A percentile compares a stretch with the other conserved stretches of the same genome.
phyloP scores from a whole-genome alignment of 1,284 basidiomycete genomes.

The Tremellales sp. region DNA sequence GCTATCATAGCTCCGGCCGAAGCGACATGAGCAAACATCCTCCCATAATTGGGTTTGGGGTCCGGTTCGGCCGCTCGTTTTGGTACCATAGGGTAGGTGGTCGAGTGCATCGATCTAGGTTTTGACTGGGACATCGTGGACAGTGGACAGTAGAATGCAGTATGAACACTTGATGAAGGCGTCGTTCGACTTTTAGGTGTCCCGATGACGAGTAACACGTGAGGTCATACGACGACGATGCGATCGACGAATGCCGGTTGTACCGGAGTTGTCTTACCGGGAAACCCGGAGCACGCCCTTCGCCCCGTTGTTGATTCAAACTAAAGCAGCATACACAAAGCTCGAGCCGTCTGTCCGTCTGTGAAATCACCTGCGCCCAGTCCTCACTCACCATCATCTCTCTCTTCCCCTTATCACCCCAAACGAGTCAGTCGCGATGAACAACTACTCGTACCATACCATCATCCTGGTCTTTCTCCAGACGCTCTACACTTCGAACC shows the following conservation, averaged over 20 bases:
- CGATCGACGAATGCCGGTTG: no score
- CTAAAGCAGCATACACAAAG: background rate
- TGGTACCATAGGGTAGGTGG: background rate
- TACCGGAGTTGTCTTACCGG: background rate
- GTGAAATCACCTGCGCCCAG: no score
- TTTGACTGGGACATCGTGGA: background rate
- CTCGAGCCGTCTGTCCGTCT: no score
- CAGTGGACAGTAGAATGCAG: background rate
- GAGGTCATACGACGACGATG: no score
- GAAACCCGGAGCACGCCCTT: background rate
- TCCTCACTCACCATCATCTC: constrained; percentile 2
- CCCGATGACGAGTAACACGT: no score
- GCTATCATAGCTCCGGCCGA: constrained; percentile 40
- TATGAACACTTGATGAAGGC: background rate
- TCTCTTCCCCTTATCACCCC: background rate
- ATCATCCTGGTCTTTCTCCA: constrained; percentile 33
- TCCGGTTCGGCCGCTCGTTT: constrained; percentile 11
- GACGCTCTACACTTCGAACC: constrained; percentile 19
- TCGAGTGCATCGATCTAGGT: background rate
- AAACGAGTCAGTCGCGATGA: constrained; percentile 5
- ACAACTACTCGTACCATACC: constrained; percentile 35
- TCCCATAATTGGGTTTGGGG: constrained; percentile 14
- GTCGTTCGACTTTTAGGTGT: background rate
- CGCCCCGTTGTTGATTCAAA: background rate
- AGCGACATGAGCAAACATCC: constrained; percentile 34